Evolutionary conservation across 2,329 filamentous ascomycete genomes (phyloP).

Genomic region (Xylaria sp.): DNA sequence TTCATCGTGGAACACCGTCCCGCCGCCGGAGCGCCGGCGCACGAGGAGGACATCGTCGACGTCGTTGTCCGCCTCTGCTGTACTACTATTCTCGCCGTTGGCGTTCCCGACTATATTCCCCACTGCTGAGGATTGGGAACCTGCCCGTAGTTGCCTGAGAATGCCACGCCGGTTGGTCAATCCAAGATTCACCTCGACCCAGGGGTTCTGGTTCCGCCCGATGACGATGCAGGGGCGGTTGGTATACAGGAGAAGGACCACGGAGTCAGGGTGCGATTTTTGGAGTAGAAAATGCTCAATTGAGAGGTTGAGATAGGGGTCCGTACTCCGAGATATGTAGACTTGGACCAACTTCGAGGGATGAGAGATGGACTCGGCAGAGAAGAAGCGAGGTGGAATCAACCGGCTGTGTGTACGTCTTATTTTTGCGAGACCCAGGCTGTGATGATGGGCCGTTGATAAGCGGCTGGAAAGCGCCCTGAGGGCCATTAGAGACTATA

Average conservation of each 20-base stretch:
- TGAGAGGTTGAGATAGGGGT: slow-evolving; percentile 90
- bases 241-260: slow-evolving; percentile 83
- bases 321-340: slow-evolving; percentile 70
- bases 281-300: slow-evolving; percentile 90
- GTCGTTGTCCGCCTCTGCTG: slow-evolving; percentile 31
- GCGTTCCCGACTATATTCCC: slow-evolving; percentile 22
- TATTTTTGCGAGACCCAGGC: not conserved
- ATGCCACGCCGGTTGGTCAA: slow-evolving; percentile 51
- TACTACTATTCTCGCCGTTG: not conserved
- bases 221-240: slow-evolving; percentile 89
- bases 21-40: slow-evolving; percentile 84
- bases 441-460: slow-evolving; percentile 11
- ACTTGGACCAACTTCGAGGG: slow-evolving; percentile 64
- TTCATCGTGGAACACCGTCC: slow-evolving; percentile 89
- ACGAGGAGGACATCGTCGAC: slow-evolving; percentile 64
- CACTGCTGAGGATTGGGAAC: not conserved
- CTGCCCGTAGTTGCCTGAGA: slow-evolving; percentile 10
- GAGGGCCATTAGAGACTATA: slow-evolving; percentile 22
- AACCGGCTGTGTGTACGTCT: not conserved
- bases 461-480: slow-evolving; percentile 28
- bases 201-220: slow-evolving; percentile 96
- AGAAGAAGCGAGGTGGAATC: slow-evolving; percentile 36
- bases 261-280: slow-evolving; percentile 72
- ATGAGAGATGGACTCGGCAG: slow-evolving; percentile 48
- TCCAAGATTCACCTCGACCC: slow-evolving; percentile 83